Evolutionary conservation across 2,329 filamentous ascomycete species (phyloP), one percentile per base, ranked within the genome.

Genomic region (Talaromyces sp.): DNA sequence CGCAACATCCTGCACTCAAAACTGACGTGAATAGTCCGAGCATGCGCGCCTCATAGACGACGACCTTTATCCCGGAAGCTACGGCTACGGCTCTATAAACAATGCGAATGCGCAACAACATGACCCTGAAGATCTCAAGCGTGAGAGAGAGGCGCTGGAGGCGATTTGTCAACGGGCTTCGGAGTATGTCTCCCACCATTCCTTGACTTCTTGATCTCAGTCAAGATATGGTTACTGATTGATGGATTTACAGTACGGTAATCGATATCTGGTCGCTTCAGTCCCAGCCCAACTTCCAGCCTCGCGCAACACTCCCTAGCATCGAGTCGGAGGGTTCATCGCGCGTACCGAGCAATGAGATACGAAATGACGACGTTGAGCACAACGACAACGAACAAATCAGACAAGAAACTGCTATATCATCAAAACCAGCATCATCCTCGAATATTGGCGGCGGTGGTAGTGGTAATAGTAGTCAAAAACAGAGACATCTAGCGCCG

Each of bases 161-260:
- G 77, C 78, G 4, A 82, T 82, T 67, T 81, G 80, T 69, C 80
- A 81, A 68, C 73, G 77, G 57, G 77, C 79, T 62, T 82, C 80
- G n/a, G 80, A 82, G 80, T 82, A 67, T n/a, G 54, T 47, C 5
- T 15, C 13, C 19, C 47, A 13, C 45, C 45, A 3, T 31, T 6
- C 27, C 27, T 31, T 31, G 27, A 31, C 7, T 31, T 31, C 3
- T 31, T 31, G 5, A 31, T 31, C 27, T 31, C 27, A 31, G 7
- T 31, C 27, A 31, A 6, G 27, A 31, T 5, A 31, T 6, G 27
- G 27, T 31, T 31, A 31, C 27, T 31, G 27, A 31, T 6, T 17
- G 33, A 39, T 13, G n/a, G 31, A 9, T 31, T 8, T 17, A 33
- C 5, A 80, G 78, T 63, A 78, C 77, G 27, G 79, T 80, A 63